phyloP scores from a whole-genome alignment of 768 basidiomycete species.

The Saitozyma podzolica region DNA sequence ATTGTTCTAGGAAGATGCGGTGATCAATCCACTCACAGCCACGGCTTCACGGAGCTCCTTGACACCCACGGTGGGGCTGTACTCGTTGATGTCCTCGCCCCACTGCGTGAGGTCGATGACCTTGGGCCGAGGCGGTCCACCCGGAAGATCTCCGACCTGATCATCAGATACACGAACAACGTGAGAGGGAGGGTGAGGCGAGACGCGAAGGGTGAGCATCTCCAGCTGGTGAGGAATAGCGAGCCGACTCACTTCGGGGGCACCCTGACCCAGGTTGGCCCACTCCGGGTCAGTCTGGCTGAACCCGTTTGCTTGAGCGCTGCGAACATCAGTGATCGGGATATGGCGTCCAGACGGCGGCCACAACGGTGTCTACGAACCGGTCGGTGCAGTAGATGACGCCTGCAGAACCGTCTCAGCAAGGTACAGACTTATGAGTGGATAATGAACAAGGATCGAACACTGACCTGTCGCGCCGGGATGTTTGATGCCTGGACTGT shows the following conservation, averaged over 20 bases:
- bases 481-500: slow-evolving; percentile 41
- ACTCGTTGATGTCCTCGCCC: slow-evolving; percentile 64
- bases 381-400: slow-evolving; percentile 89
- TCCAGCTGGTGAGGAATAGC: not conserved
- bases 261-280: slow-evolving; percentile 71
- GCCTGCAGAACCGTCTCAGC: slow-evolving; percentile 9
- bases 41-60: slow-evolving; percentile 83
- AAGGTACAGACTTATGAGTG: not conserved
- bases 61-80: slow-evolving; percentile 89
- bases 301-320: slow-evolving; percentile 78
- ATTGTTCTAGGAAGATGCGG: no score
- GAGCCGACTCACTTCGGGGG: slow-evolving; percentile 56
- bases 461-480: slow-evolving; percentile 43
- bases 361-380: slow-evolving; percentile 8
- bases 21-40: slow-evolving; percentile 55
- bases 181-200: not conserved
- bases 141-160: slow-evolving; percentile 65
- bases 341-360: no score
- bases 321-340: slow-evolving; percentile 56
- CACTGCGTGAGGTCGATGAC: slow-evolving; percentile 60
- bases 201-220: not conserved
- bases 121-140: slow-evolving; percentile 66
- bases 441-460: not conserved
- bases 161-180: slow-evolving; percentile 1
- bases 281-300: slow-evolving; percentile 48